Percentiles rank a stretch among this genome's conserved stretches.
Conservation (phyloP, 2,329 filamentous ascomycete genomes). For the Tothia fuscella region DNA sequence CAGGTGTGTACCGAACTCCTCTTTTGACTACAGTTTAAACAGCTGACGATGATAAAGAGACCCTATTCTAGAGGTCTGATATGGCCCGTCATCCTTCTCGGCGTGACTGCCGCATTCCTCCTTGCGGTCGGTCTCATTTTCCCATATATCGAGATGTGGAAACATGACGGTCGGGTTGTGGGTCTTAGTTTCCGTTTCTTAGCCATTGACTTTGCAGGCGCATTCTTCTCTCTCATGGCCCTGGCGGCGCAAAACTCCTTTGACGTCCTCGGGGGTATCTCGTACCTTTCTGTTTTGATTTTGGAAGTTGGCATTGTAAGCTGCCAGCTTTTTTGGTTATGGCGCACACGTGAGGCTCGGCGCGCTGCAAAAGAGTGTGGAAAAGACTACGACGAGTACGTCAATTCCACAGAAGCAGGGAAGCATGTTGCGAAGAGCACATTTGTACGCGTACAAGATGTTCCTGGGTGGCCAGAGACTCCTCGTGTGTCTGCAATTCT, state of each 20-base stretch:
- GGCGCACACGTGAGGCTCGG: conserved; percentile 41
- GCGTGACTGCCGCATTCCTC: conserved; percentile 45
- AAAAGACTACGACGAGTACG: conserved; percentile 44
- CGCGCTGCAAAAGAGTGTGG: conserved; percentile 39
- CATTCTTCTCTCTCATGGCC: conserved; percentile 52
- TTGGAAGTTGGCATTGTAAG: conserved; percentile 50
- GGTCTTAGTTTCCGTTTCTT: conserved; percentile 52
- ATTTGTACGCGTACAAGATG: too few species aligned
- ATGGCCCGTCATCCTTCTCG: conserved; percentile 44
- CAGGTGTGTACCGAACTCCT: conserved; percentile 28
- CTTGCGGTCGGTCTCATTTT: conserved; percentile 46
- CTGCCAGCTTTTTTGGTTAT: conserved; percentile 47
- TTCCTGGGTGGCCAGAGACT: too few species aligned
- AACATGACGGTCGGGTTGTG: conserved; percentile 47
- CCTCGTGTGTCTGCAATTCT: too few species aligned
- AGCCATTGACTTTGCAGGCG: conserved; percentile 47
- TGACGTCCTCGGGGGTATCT: conserved; percentile 46
- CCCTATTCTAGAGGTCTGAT: conserved; percentile 42
- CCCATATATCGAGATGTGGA: conserved; percentile 51
- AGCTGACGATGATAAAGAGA: conserved; percentile 26
- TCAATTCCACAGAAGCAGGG: too few species aligned
- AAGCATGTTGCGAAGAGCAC: too few species aligned
- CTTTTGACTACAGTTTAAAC: neutral
- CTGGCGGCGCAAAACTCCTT: conserved; percentile 49
- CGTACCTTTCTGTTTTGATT: conserved; percentile 47